Evolutionary conservation across 2,329 filamentous ascomycete genomes (phyloP), one percentile per base, ranked within the genome.

Genomic region (Penicillium polonicum): DNA sequence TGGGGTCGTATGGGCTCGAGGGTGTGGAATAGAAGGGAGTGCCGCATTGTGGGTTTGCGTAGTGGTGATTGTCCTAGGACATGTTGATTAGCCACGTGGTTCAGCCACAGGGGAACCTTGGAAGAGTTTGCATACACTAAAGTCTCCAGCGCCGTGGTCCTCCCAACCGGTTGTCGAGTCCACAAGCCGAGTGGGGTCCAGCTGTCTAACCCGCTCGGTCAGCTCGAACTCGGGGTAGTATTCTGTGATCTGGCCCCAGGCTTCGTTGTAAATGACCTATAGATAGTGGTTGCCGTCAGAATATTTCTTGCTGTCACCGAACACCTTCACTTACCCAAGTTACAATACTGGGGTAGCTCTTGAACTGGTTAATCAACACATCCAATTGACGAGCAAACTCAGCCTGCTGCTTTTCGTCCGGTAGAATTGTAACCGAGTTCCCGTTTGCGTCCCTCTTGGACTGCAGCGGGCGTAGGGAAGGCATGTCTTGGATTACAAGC

Each of bases 401-500:
- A 6, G 75, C 73, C 67, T 90, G 86, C 60, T 88, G 80, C 1
- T 70, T 75, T 2, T 73, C 71, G 69, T 75, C 63, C 0, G 78
- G 77, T 8, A 78, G 57, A 12, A 73, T 66, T 6, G 59, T 63
- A n/a, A 35, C 3, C 8, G 9, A 35, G 45, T 48, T 35, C 5
- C 45, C 13, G 9, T 48, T 33, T 23, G 44, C 19, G 2, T 33
- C 29, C 19, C 15, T 48, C 15, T 2, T 35, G 5, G 31, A 48
- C 41, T 82, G 78, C 25, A 69, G 21, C 42, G 78, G 69, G 15
- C 74, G 72, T 55, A 89, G 72, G 2, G 85, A 82, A 0, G 87
- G 87, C 88, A 90, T 90, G 60, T 90, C 88, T 68, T 90, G 88
- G 46, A 90, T 85, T 6, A 90, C 80, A 27, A 90, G 70, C 17